Base-by-base conservation (phyloP, 345 rosid genomes). In the Tarenaya hassleriana region DNA sequence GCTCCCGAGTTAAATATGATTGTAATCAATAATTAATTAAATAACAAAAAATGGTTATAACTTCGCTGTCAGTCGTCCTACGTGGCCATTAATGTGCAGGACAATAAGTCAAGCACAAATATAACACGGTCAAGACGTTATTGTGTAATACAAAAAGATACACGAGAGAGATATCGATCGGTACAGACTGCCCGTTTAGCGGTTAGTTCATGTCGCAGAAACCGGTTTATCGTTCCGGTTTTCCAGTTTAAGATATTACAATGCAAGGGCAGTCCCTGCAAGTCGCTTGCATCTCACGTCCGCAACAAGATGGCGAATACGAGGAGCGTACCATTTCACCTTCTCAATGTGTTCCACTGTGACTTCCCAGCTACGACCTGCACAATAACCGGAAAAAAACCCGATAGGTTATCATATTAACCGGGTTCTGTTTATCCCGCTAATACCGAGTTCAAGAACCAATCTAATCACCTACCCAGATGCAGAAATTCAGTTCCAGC, bases 301-400 rank as follows among this genome's bases (percentile, higher is more conserved):
- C 1, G 80, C 89, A 5, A 91, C 96, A 27, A 91, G 78, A 77
- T 87, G 98, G 74, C 88, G 92, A 51, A 91, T 70, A 55, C 84
- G 87, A 1, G 98, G 98, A 7, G 89, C 95, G 8, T 90, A 84
- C 98, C 96, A 87, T 75, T 90, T 87, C 55, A 91, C 98, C 61
- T 82, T 84, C 74, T 87, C 92, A 47, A 91, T 61, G 55, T 74
- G 95, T 33, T 80, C 83, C 19, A 80, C 45, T 4, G 63, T 60
- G 8, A 91, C 81, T 54, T 77, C 95, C 98, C 98, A 87, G 61
- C 64, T 13, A 54, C 40, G 75, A 56, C 96, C 98, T 90, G 71
- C 16, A 38, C 48, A 65, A 12, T 14, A 58, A 62, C 55, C 50
- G 53, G n/a, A 16, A 15, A 33, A 50, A 47, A 16, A n/a, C n/a